Evolutionary conservation across 257 asterid genomes (phyloP).

Genomic region (Solanum pimpinellifolium): DNA sequence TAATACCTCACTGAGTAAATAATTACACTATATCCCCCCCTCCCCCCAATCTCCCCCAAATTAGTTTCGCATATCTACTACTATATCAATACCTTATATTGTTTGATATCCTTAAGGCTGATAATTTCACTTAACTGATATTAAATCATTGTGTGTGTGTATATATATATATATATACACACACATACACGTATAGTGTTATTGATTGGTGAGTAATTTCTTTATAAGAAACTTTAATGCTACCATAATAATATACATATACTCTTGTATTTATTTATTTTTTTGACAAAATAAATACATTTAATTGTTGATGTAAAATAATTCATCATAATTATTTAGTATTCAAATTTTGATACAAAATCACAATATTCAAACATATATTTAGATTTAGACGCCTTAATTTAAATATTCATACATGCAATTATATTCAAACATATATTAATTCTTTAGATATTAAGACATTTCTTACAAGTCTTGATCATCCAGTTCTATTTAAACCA

Average conservation of each 20-base stretch:
- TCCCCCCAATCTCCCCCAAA: too few relatives aligned
- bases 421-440: too few relatives aligned
- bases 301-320: neutral
- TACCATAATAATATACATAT: neutral
- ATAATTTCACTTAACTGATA: too few relatives aligned
- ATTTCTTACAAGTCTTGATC: neutral
- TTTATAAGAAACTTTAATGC: rapidly evolving
- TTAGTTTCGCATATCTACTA: too few relatives aligned
- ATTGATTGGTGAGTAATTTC: too few relatives aligned
- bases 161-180: too few relatives aligned
- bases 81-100: too few relatives aligned
- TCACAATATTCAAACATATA: neutral
- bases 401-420: neutral
- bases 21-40: too few relatives aligned
- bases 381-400: neutral
- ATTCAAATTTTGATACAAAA: neutral
- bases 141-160: too few relatives aligned
- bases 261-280: neutral
- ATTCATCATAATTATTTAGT: neutral
- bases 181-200: rapidly evolving
- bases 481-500: neutral
- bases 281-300: neutral
- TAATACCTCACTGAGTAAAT: too few relatives aligned
- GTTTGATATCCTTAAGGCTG: too few relatives aligned
- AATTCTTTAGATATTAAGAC: neutral